These are phyloP conservation scores for Fennellomyces sp. DNA, from an alignment of 371 early-diverging fungal species.

Conservation along the genomic window DNA sequence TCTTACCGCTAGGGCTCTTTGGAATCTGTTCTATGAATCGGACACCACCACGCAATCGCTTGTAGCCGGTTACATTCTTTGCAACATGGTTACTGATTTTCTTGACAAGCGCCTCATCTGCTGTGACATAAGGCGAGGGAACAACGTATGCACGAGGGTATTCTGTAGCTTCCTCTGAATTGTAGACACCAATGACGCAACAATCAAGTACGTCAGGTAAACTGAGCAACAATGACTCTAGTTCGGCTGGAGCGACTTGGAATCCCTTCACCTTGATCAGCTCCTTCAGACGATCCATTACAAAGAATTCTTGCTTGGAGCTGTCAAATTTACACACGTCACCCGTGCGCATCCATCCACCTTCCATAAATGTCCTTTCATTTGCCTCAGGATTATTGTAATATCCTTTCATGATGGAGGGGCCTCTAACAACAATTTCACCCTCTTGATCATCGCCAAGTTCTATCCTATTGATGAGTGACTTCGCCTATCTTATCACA, in stretches of 20 bases:
- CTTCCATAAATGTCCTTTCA: slow-evolving; percentile 61
- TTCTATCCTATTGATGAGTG: slow-evolving; percentile 26
- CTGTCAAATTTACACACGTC: slow-evolving; percentile 74
- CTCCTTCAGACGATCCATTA: slow-evolving; percentile 77
- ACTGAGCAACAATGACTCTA: slow-evolving; percentile 5
- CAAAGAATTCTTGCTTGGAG: slow-evolving; percentile 50
- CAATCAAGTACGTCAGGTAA: slow-evolving; percentile 60
- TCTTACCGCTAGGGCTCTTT: slow-evolving; percentile 82
- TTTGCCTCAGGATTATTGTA: slow-evolving; percentile 74
- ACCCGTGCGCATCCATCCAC: slow-evolving; percentile 89
- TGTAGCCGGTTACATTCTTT: slow-evolving; percentile 70
- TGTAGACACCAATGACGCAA: slow-evolving; percentile 69
- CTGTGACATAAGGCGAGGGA: slow-evolving; percentile 32
- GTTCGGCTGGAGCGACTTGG: slow-evolving; percentile 59
- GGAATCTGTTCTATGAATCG: slow-evolving; percentile 73
- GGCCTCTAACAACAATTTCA: slow-evolving; percentile 71
- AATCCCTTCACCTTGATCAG: slow-evolving; percentile 80
- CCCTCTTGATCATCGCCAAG: slow-evolving; percentile 62
- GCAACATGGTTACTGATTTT: slow-evolving; percentile 53
- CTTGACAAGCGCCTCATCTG: slow-evolving; percentile 24
- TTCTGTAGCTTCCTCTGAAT: slow-evolving; percentile 64
- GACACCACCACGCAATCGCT: slow-evolving; percentile 83
- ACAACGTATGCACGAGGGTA: slow-evolving; percentile 79
- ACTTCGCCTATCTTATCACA: not conserved
- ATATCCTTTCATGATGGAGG: slow-evolving; percentile 55